These are phyloP conservation scores for Globisporangium barbulae DNA, from an alignment of 352 stramenopile genomes.

Conservation along the genomic window DNA sequence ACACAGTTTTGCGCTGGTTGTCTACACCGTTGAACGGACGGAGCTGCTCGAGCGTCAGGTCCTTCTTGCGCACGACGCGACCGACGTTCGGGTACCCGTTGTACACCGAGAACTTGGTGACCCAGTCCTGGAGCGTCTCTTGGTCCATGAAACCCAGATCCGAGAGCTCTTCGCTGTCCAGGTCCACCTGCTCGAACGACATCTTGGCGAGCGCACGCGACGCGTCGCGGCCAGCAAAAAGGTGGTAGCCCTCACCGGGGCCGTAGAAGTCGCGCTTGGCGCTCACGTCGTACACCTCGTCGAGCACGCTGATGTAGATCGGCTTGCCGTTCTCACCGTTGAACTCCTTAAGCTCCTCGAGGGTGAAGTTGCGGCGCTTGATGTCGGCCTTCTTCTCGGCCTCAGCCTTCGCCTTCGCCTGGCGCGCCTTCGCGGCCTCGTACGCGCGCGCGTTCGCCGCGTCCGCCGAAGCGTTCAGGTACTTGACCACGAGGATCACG, in stretches of 20 bases:
- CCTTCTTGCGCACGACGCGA: slow-evolving; percentile 74
- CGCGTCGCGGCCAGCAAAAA: slow-evolving; percentile 95
- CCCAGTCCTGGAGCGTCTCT: slow-evolving; percentile 90
- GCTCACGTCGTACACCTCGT: slow-evolving; percentile 96
- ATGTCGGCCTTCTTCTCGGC: slow-evolving; percentile 46
- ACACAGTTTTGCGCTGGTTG: slow-evolving; percentile 89
- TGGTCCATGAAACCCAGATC: slow-evolving; percentile 83
- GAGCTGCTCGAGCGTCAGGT: slow-evolving; percentile 85
- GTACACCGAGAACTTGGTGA: slow-evolving; percentile 95
- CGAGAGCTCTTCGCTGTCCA: slow-evolving; percentile 83
- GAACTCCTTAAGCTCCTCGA: slow-evolving; percentile 89
- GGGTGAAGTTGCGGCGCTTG: slow-evolving; percentile 89
- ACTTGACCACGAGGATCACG: slow-evolving; percentile 48
- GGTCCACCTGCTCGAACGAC: slow-evolving; percentile 92
- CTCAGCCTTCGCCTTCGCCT: slow-evolving; percentile 63
- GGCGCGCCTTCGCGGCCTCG: slow-evolving; percentile 55
- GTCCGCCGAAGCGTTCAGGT: slow-evolving; percentile 63
- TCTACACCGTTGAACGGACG: slow-evolving; percentile 77
- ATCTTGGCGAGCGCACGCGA: slow-evolving; percentile 95
- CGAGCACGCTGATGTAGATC: slow-evolving; percentile 95
- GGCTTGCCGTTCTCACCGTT: slow-evolving; percentile 90
- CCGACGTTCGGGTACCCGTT: slow-evolving; percentile 95
- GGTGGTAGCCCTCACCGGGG: slow-evolving; percentile 93
- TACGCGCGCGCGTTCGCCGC: slow-evolving; percentile 61
- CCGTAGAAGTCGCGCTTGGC: slow-evolving; percentile 95